A percentile compares a stretch with the other conserved stretches of the same genome.
phyloP scores from a whole-genome alignment of 2,329 filamentous ascomycete genomes.

The Hypoxylon sp. region DNA sequence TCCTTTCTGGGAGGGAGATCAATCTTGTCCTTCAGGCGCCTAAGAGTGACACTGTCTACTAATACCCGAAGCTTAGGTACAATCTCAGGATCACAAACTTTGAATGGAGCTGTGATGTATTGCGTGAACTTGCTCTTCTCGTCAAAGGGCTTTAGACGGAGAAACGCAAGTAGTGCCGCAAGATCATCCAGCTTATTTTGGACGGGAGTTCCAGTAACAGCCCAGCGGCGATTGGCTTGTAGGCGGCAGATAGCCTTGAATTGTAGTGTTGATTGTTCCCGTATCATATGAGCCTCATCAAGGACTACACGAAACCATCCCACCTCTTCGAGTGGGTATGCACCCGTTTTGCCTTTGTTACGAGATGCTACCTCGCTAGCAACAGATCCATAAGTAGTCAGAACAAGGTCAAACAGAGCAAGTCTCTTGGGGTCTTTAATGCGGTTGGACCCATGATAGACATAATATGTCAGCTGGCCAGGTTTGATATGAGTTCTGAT shows the following conservation, averaged over 20 bases:
- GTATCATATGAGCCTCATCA: slow-evolving; percentile 95
- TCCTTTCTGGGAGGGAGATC: slow-evolving; percentile 83
- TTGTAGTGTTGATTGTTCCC: slow-evolving; percentile 84
- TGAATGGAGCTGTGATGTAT: slow-evolving; percentile 88
- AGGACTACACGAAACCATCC: slow-evolving; percentile 95
- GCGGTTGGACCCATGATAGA: slow-evolving; percentile 88
- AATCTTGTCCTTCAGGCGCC: slow-evolving; percentile 92
- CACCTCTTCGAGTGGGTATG: slow-evolving; percentile 79
- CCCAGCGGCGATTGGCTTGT: slow-evolving; percentile 88
- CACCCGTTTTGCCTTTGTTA: slow-evolving; percentile 71
- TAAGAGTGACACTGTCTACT: slow-evolving; percentile 93
- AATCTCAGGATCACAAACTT: slow-evolving; percentile 85
- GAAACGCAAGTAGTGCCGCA: slow-evolving; percentile 86
- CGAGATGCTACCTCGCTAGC: slow-evolving; percentile 81
- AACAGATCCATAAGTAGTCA: slow-evolving; percentile 93
- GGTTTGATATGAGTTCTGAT: slow-evolving; percentile 84
- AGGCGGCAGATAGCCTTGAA: slow-evolving; percentile 88
- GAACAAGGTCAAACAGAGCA: slow-evolving; percentile 82
- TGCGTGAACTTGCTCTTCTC: slow-evolving; percentile 81
- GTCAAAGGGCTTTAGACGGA: slow-evolving; percentile 88
- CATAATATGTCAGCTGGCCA: slow-evolving; percentile 77
- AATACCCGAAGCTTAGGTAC: slow-evolving; percentile 88
- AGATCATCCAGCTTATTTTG: slow-evolving; percentile 95
- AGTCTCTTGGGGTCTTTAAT: slow-evolving; percentile 78
- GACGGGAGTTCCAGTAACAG: slow-evolving; percentile 95